Evolutionary conservation across 306 rosid species (phyloP).

Genomic region (Vigna hirtella): DNA sequence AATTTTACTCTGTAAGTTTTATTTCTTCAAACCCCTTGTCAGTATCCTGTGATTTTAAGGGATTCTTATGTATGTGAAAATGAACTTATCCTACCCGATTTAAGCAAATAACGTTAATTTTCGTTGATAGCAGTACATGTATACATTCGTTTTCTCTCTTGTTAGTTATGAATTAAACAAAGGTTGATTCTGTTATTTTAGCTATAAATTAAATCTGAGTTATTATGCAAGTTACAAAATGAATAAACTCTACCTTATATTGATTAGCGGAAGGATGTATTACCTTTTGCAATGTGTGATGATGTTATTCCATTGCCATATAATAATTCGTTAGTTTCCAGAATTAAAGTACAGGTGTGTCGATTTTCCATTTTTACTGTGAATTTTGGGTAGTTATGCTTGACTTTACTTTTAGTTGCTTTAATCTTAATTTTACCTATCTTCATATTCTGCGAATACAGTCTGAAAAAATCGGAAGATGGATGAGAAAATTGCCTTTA

Average conservation of each 20-base stretch:
- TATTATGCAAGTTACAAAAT: slow-evolving; percentile 6
- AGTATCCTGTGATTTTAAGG: background rate
- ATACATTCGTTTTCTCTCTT: slow-evolving; percentile 10
- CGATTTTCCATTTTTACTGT: background rate
- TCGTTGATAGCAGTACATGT: background rate
- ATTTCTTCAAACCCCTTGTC: background rate
- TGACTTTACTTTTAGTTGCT: background rate
- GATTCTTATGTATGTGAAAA: background rate
- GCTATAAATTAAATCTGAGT: background rate
- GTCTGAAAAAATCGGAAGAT: background rate
- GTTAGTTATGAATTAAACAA: background rate
- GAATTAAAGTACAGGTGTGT: background rate
- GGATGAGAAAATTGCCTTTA: background rate
- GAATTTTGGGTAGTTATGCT: background rate
- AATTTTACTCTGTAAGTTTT: slow-evolving; percentile 69
- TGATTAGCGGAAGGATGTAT: background rate
- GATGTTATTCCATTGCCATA: background rate
- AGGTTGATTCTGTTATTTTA: slow-evolving; percentile 20
- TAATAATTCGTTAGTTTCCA: background rate
- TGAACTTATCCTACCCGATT: background rate
- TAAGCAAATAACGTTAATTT: background rate
- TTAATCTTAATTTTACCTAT: background rate
- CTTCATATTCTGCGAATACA: background rate
- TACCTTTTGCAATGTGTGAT: background rate
- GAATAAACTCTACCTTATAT: no score